Base-by-base conservation (phyloP, 2,329 filamentous ascomycete genomes). In the Alternaria viburni region DNA sequence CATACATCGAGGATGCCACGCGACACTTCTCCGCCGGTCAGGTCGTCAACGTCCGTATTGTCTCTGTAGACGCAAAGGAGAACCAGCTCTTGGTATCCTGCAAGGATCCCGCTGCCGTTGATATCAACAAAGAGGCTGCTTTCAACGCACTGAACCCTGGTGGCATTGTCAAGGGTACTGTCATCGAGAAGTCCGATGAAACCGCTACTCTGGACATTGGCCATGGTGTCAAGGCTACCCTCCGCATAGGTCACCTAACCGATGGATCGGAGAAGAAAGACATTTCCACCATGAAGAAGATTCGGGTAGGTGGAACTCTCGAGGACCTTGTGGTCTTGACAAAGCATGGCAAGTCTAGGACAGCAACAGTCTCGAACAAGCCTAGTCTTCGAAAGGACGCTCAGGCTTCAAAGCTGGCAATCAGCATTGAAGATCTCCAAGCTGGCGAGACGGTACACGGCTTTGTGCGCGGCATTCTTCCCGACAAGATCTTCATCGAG, bases 11-110 rank as follows among this genome's bases (percentile, higher is more conserved):
- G 69, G 92, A 97, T 74, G 93, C 96, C 5, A 88, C 88, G 49
- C 90, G 96, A 74, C 94, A 98, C 80, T 99, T 99, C 83, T 89
- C 91, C 36, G 82, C 89, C 46, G 96, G 96, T 1, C 96, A 99
- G 78, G 95, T 97, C 2, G 91, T 99, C 69, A 96, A 89, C 73
- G 92, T 97, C 19, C 92, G 95, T 74, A 89, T 96, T n/a, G 81
- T 97, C 32, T 91, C 90, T 54, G 89, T 97, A 54, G 89, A 97
- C 70, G 83, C 89, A 1, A 88, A 91, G 61, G 84, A 87, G 43
- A 85, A 86, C 64, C 90, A 91, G 69, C 87, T 99, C 68, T 88
- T 93, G 41, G 92, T 99, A 5, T 97, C 95, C 19, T 99, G 96
- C 86, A 97, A 97, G 80, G 93, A 97, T 70, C 92, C 92, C 9